phyloP scores from a whole-genome alignment of 257 asterid species.

The Nicotiana attenuata region DNA sequence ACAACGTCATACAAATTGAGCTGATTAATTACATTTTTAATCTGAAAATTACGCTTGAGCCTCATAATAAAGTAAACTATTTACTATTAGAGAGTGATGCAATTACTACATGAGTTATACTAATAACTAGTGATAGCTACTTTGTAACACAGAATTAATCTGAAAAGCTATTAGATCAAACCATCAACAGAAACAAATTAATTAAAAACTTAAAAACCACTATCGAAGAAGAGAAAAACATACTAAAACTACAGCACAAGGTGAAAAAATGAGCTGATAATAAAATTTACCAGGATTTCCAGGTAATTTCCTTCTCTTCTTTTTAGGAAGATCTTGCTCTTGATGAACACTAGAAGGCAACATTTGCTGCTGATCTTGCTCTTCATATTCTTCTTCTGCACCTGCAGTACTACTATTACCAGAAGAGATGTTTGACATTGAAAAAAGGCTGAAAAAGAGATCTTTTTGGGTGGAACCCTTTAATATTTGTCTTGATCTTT shows the following conservation, averaged over 20 bases:
- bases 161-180: background rate
- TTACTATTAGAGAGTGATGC: background rate
- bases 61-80: background rate
- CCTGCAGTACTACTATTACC: constrained; percentile 1
- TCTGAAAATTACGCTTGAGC: background rate
- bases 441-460: background rate
- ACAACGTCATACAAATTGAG: background rate
- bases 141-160: background rate
- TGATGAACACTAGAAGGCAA: background rate
- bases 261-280: background rate
- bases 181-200: background rate
- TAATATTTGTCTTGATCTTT: background rate
- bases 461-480: background rate
- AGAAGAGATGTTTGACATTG: background rate
- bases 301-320: constrained; percentile 16
- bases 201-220: no score
- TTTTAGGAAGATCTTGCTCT: background rate
- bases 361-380: background rate
- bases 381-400: constrained; percentile 5
- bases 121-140: background rate
- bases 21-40: background rate
- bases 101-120: background rate
- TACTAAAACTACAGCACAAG: background rate
- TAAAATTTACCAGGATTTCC: constrained; percentile 17
- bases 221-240: no score